phyloP scores from a whole-genome alignment of 345 rosid species.

The Alliaria petiolata region DNA sequence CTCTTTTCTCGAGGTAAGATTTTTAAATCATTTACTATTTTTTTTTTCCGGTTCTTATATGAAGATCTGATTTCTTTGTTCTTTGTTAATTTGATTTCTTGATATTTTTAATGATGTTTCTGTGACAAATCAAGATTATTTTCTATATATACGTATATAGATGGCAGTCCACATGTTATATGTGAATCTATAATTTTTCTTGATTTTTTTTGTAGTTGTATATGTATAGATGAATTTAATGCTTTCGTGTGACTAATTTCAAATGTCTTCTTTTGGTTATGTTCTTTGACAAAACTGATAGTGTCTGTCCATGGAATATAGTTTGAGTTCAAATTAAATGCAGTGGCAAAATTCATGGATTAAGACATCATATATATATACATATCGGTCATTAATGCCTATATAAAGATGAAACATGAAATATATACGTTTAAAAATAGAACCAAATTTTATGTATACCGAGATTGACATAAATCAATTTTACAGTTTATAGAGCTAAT shows the following conservation, averaged over 20 bases:
- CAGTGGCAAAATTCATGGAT: constrained; percentile 36
- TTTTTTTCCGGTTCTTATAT: neutral
- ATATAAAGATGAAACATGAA: neutral
- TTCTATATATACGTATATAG: neutral
- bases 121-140: constrained; percentile 1
- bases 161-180: neutral
- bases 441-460: neutral
- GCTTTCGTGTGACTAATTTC: constrained; percentile 17
- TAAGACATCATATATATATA: constrained; percentile 21
- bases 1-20: constrained; percentile 36
- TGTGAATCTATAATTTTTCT: neutral
- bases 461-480: neutral
- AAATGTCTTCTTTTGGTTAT: constrained; percentile 12
- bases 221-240: neutral
- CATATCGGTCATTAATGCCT: neutral
- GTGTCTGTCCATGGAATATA: constrained; percentile 36
- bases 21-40: neutral
- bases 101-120: neutral
- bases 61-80: neutral
- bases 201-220: neutral
- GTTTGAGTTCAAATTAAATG: constrained; percentile 31
- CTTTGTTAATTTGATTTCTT: neutral
- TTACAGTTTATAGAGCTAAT: neutral
- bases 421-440: neutral
- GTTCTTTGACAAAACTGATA: constrained; percentile 20